A percentile compares a stretch with the other conserved stretches of the same genome.
These are phyloP conservation scores for Blechomonas ayalai DNA, from an alignment of 208 protist genomes.

Conservation along the genomic window DNA sequence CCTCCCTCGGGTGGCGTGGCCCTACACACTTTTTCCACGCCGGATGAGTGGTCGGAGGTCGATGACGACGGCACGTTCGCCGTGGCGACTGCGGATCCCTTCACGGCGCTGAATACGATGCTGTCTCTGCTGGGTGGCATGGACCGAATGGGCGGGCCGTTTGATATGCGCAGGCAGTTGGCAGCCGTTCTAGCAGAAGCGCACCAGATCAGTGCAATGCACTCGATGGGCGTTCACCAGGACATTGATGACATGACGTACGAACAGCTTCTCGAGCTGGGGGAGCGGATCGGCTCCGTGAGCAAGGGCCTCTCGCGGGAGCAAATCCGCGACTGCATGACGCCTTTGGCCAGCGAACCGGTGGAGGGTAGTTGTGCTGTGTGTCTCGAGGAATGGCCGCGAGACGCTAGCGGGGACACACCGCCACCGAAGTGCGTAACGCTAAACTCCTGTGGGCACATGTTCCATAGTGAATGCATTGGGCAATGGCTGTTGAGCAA, in stretches of 20 bases:
- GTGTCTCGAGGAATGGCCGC: constrained; percentile 44
- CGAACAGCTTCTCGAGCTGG: constrained; percentile 77
- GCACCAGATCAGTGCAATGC: constrained; percentile 34
- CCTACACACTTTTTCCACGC: too few species aligned
- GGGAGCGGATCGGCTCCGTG: constrained; percentile 78
- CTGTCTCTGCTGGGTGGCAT: not conserved
- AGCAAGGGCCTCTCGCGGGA: constrained; percentile 53
- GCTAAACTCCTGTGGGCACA: constrained; percentile 51
- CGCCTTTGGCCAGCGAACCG: constrained; percentile 1
- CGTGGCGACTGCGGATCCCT: too few species aligned
- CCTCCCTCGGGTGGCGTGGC: too few species aligned
- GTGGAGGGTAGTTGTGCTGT: constrained; percentile 46
- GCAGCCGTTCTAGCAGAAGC: constrained; percentile 7
- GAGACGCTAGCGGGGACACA: not conserved
- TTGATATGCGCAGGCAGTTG: not conserved
- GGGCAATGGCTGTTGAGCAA: constrained; percentile 46
- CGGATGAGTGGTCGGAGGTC: too few species aligned
- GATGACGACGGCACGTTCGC: too few species aligned
- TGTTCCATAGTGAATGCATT: constrained; percentile 73
- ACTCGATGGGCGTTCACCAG: constrained; percentile 36
- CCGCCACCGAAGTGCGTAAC: constrained; percentile 2
- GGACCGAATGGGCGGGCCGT: not conserved
- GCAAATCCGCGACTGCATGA: constrained; percentile 24
- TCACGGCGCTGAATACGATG: too few species aligned
- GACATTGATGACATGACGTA: constrained; percentile 86